These are phyloP conservation scores for Begonia masoniana DNA, from an alignment of 306 rosid genomes.

Conservation along the genomic window DNA sequence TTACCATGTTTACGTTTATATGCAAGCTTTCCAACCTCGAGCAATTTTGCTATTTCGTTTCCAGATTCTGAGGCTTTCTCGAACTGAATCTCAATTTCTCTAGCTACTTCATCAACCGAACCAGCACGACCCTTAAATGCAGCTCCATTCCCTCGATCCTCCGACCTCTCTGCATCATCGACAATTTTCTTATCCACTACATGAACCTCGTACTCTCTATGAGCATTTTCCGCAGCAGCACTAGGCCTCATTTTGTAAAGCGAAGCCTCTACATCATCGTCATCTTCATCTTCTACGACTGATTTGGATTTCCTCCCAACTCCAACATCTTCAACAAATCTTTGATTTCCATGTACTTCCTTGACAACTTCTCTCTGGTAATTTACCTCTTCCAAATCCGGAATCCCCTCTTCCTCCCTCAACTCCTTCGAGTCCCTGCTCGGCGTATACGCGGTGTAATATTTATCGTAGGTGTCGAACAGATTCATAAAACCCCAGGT, in stretches of 20 bases:
- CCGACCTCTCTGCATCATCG: constrained; percentile 35
- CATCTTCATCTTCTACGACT: constrained; percentile 11
- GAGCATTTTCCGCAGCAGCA: constrained; percentile 24
- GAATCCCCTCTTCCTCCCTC: constrained; percentile 92
- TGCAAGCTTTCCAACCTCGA: constrained; percentile 73
- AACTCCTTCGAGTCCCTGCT: constrained; percentile 69
- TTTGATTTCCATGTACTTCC: constrained; percentile 55
- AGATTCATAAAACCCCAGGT: constrained; percentile 71
- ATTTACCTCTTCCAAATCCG: constrained; percentile 77
- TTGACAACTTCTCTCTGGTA: constrained; percentile 62
- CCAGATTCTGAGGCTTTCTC: constrained; percentile 74
- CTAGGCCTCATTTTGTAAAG: constrained; percentile 35
- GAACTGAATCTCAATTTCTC: constrained; percentile 66
- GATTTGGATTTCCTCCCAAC: constrained; percentile 19
- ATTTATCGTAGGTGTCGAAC: constrained; percentile 34
- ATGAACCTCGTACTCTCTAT: constrained; percentile 42
- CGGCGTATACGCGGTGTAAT: constrained; percentile 43
- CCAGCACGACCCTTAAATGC: constrained; percentile 40
- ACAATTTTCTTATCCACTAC: constrained; percentile 68
- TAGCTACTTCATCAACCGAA: constrained; percentile 46
- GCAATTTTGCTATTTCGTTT: constrained; percentile 48
- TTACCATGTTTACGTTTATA: constrained; percentile 43
- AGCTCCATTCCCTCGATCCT: constrained; percentile 29
- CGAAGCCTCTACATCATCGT: constrained; percentile 17
- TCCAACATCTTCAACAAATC: constrained; percentile 23